Evolutionary conservation across 148 eudicot genomes (phyloP).

Genomic region (Rhododendron mucronatum): DNA sequence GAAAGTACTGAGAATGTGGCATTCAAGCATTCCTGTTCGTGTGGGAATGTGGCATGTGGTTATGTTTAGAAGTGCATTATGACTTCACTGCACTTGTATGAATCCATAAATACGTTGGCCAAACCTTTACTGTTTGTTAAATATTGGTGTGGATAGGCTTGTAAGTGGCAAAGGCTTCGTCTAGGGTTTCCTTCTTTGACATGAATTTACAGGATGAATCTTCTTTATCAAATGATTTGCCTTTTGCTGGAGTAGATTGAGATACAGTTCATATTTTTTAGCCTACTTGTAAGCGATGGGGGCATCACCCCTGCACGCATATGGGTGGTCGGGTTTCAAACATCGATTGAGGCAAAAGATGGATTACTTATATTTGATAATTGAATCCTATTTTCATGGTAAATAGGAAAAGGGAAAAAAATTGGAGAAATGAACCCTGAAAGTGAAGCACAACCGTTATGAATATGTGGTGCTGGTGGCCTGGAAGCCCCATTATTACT

Average conservation of each 20-base stretch:
- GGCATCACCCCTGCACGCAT: neutral
- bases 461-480: neutral
- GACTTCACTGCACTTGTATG: neutral
- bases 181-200: neutral
- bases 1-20: neutral
- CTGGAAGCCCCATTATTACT: neutral
- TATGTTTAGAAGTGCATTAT: neutral
- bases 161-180: neutral
- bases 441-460: neutral
- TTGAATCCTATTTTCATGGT: neutral
- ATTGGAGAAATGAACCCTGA: neutral
- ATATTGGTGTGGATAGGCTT: neutral
- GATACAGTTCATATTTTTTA: neutral
- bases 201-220: neutral
- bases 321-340: neutral
- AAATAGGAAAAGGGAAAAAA: neutral
- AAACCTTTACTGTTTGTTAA: neutral
- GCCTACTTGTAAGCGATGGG: neutral
- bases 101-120: neutral
- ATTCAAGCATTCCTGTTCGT: neutral
- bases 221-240: neutral
- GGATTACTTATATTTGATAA: neutral
- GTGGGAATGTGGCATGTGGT: neutral
- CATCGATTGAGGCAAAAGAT: neutral
- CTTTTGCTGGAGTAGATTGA: neutral